A percentile compares a stretch with the other conserved stretches of the same genome.
Conservation (phyloP, 1,284 basidiomycete species). For the Vanrija sp. region DNA sequence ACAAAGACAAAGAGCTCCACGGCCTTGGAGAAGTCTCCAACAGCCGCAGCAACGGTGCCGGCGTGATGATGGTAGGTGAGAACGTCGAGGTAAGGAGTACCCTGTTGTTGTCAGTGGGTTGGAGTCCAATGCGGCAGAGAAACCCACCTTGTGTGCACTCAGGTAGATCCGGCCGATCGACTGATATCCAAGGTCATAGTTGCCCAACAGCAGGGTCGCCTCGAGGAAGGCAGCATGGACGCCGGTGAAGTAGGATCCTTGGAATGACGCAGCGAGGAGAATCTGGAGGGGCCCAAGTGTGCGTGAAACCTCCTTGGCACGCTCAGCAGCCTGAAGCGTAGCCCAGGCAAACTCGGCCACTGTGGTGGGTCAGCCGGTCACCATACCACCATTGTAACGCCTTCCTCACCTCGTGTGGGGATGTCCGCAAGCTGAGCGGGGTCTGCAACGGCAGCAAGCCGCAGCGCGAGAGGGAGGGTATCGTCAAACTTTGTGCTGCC, state of each 20-base stretch:
- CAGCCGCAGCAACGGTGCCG: constrained; percentile 30
- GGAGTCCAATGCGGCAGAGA: too few relatives aligned
- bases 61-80: constrained; percentile 44
- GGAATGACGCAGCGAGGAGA: constrained; percentile 12
- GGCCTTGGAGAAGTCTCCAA: constrained; percentile 24
- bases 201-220: constrained; percentile 14
- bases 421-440: constrained; percentile 10
- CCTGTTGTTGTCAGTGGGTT: not conserved
- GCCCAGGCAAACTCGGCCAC: constrained; percentile 30
- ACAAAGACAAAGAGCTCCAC: constrained; percentile 33
- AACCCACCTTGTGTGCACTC: constrained; percentile 26
- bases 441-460: constrained; percentile 13
- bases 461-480: constrained; percentile 11
- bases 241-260: constrained; percentile 19
- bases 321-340: constrained; percentile 29
- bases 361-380: constrained; percentile 6
- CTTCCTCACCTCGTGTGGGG: constrained; percentile 8
- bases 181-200: not conserved
- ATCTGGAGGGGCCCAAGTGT: constrained; percentile 18
- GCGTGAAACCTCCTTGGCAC: constrained; percentile 11
- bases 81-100: constrained; percentile 34
- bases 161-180: constrained; percentile 10
- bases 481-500: not conserved
- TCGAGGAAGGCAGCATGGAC: constrained; percentile 37
- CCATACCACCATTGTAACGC: too few relatives aligned